Percentiles rank a stretch among this genome's conserved stretches.
phyloP scores from a whole-genome alignment of 1,139 yeast genomes.

The Schizosaccharomyces versatilis region DNA sequence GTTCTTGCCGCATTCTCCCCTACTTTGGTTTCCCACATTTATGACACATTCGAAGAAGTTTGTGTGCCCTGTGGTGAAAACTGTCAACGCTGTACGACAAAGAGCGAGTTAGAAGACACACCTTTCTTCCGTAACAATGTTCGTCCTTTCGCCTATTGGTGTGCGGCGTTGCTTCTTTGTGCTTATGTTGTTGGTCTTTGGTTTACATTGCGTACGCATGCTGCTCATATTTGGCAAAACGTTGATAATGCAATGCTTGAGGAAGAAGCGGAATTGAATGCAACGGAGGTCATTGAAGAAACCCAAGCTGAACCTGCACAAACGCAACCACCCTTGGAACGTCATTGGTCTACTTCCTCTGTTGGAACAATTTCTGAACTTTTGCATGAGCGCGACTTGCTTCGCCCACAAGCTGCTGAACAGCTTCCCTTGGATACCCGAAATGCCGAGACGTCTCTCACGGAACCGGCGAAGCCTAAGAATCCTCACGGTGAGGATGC shows the following conservation, averaged over 20 bases:
- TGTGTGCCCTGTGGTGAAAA: constrained; percentile 30
- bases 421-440: not conserved
- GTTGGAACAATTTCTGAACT: not conserved
- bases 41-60: constrained; percentile 63
- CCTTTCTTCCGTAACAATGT: constrained; percentile 40
- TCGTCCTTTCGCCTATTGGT: constrained; percentile 60
- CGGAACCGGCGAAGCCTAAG: constrained; percentile 16
- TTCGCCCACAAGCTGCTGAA: not conserved
- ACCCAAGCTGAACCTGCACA: not conserved
- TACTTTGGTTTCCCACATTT: constrained; percentile 68
- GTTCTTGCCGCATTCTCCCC: constrained; percentile 87
- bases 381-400: not conserved
- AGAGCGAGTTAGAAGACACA: constrained; percentile 44
- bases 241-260: constrained; percentile 20
- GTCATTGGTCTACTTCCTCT: not conserved
- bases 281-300: not conserved
- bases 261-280: not conserved
- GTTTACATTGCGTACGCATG: constrained; percentile 88
- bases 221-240: constrained; percentile 84
- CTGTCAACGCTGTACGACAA: constrained; percentile 55
- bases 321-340: not conserved
- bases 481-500: constrained; percentile 57
- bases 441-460: not conserved
- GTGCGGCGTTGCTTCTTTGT: constrained; percentile 57
- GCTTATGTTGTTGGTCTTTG: constrained; percentile 80